Percentiles rank a stretch among this genome's conserved stretches.
These are phyloP conservation scores for Coniella lustricola DNA, from an alignment of 2,329 filamentous ascomycete genomes.

Conservation along the genomic window DNA sequence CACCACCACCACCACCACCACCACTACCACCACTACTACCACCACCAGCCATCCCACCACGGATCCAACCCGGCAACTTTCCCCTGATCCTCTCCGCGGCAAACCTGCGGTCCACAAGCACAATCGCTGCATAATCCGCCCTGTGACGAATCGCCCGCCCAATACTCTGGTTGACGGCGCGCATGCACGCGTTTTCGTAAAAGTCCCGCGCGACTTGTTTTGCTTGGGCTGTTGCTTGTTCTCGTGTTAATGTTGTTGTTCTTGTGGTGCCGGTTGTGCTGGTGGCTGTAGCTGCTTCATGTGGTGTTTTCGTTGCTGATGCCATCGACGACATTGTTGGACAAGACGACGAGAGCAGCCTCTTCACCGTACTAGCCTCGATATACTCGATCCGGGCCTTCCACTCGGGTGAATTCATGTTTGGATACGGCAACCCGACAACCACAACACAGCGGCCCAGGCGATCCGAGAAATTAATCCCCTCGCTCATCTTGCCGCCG, in stretches of 20 bases:
- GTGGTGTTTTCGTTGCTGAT: no score
- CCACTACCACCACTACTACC: conserved; percentile 40
- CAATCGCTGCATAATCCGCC: conserved; percentile 82
- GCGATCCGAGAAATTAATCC: conserved; percentile 93
- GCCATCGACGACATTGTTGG: conserved; percentile 3
- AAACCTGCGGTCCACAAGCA: conserved; percentile 79
- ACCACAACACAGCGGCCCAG: conserved; percentile 86
- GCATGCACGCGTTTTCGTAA: conserved; percentile 93
- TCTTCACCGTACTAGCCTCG: conserved; percentile 48
- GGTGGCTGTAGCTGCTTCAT: no score
- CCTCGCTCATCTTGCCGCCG: conserved; percentile 90
- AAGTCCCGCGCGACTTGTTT: conserved; percentile 66
- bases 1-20: conserved; percentile 46
- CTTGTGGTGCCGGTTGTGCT: no score
- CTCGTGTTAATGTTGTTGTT: neutral
- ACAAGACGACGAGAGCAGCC: conserved; percentile 22
- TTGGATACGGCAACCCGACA: conserved; percentile 90
- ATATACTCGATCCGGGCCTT: conserved; percentile 86
- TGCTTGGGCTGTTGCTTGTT: conserved; percentile 29
- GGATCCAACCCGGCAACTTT: conserved; percentile 89
- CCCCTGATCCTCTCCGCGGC: conserved; percentile 61
- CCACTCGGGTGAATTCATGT: conserved; percentile 84
- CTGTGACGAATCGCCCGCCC: conserved; percentile 84
- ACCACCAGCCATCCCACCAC: conserved; percentile 58
- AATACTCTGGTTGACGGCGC: conserved; percentile 94